A percentile compares a stretch with the other conserved stretches of the same genome.
Conservation (phyloP, 108 stramenopile species). For the Bacterosira constricta region DNA sequence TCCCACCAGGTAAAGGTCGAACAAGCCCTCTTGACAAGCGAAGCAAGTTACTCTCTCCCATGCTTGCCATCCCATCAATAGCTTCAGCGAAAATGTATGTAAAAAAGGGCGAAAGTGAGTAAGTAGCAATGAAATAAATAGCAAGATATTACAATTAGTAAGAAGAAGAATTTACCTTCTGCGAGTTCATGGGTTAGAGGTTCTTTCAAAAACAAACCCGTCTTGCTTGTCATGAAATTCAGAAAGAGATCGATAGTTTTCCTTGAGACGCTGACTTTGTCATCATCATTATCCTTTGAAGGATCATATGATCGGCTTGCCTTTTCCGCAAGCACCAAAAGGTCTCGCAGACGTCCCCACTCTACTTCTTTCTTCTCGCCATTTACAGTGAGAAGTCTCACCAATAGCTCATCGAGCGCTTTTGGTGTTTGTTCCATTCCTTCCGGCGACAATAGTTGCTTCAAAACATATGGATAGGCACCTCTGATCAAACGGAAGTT, state of each 20-base stretch:
- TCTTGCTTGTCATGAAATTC: constrained; percentile 77
- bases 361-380: constrained; percentile 62
- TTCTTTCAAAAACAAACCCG: constrained; percentile 83
- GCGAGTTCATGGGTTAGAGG: constrained; percentile 86
- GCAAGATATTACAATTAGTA: too few relatives aligned
- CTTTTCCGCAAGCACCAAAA: constrained; percentile 77
- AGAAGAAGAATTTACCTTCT: too few relatives aligned
- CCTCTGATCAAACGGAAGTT: constrained; percentile 90
- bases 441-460: constrained; percentile 70
- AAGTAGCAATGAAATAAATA: too few relatives aligned
- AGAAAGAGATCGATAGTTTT: constrained; percentile 83
- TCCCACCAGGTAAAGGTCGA: constrained; percentile 76
- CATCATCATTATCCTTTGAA: constrained; percentile 53
- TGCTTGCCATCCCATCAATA: constrained; percentile 88
- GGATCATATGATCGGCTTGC: constrained; percentile 74
- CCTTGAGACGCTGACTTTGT: constrained; percentile 60
- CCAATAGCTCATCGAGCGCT: constrained; percentile 68
- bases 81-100: too few relatives aligned
- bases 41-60: constrained; percentile 75
- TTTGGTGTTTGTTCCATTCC: constrained; percentile 57
- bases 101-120: too few relatives aligned
- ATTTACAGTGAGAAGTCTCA: constrained; percentile 72
- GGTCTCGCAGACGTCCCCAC: constrained; percentile 66
- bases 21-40: constrained; percentile 63
- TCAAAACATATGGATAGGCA: constrained; percentile 92